Evolutionary conservation across 768 basidiomycete genomes (phyloP), one percentile per base, ranked within the genome.

Genomic region (Mycena leptocephala): DNA sequence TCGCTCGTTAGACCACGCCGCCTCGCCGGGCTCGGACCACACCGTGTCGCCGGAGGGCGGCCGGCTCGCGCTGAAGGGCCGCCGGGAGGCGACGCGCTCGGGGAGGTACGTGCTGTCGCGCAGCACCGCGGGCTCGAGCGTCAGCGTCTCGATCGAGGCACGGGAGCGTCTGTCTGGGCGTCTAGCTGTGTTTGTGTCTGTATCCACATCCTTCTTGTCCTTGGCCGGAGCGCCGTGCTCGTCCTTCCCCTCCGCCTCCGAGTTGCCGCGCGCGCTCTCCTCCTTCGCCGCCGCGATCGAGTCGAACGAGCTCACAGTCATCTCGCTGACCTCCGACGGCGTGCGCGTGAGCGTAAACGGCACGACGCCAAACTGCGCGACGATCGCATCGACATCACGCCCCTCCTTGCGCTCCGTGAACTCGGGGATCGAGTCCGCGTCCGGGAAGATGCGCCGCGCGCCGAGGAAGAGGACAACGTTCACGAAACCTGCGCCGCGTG

Each of bases 401-500:
- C 69, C 56, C 22, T 58, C 33, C 26, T 83, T 78, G 30, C 74
- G 79, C 10, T 76, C 81, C 26, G 76, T 68, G 61, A 83, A 83
- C 48, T 77, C 79, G 26, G 83, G 82, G 22, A 83, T 73, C 33
- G 72, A 13, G 8, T 53, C 61, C 20, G 75, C 65, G 26, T 79
- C 79, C 5, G 83, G 83, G 78, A 84, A 81, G 28, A 80, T 67
- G 5, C 76, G 73, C 24, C 78, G 77, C 22, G 82, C 82, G 16
- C 66, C 67, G 46, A 81, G 48, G 78, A 84, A 82, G n/a, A 85
- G 75, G n/a, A 83, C 33, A 22, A 83, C 81, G 73, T 84, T 85
- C 41, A 84, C 35, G 24, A 85, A 79, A 8, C 85, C 84, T 83
- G 48, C 2, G 33, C n/a, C n/a, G n/a, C n/a, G n/a, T n/a, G n/a